These are phyloP conservation scores for Pisolithus orientalis DNA, from an alignment of 768 basidiomycete species.

Conservation along the genomic window DNA sequence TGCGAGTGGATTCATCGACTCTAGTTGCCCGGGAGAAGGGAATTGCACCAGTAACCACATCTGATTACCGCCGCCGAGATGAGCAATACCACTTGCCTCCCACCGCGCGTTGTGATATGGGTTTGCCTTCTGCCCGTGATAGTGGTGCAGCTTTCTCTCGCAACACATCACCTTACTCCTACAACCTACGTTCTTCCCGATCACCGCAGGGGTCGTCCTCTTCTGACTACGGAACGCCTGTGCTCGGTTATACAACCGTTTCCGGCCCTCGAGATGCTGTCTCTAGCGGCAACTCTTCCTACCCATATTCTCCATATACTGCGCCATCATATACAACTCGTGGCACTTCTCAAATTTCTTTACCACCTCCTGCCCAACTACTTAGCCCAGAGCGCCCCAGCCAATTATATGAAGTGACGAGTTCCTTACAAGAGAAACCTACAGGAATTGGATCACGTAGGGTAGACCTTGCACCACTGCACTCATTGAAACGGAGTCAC, in stretches of 20 bases:
- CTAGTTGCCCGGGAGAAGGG: constrained; percentile 5
- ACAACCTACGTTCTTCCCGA: constrained; percentile 9
- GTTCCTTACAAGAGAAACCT: constrained; percentile 12
- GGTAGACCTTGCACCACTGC: constrained; percentile 52
- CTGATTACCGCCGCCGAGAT: constrained; percentile 11
- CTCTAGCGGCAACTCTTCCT: neutral
- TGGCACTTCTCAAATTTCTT: constrained; percentile 18
- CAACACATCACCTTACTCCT: constrained; percentile 12
- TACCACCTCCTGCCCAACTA: constrained; percentile 28
- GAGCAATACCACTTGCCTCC: neutral
- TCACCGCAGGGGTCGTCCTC: constrained; percentile 10
- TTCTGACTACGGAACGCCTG: constrained; percentile 12
- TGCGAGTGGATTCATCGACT: neutral
- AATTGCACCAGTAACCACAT: constrained; percentile 1
- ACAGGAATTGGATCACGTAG: constrained; percentile 20
- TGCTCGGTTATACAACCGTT: constrained; percentile 9
- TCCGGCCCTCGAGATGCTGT: constrained; percentile 4
- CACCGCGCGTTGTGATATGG: neutral
- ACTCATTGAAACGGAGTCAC: constrained; percentile 45
- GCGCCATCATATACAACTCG: constrained; percentile 7
- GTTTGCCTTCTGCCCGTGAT: constrained; percentile 6
- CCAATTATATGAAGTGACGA: constrained; percentile 25
- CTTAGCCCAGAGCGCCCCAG: constrained; percentile 21
- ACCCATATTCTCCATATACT: constrained; percentile 8
- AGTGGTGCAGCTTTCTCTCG: constrained; percentile 9